These are phyloP conservation scores for Syzygium aromaticum DNA, from an alignment of 345 rosid species.

Conservation along the genomic window DNA sequence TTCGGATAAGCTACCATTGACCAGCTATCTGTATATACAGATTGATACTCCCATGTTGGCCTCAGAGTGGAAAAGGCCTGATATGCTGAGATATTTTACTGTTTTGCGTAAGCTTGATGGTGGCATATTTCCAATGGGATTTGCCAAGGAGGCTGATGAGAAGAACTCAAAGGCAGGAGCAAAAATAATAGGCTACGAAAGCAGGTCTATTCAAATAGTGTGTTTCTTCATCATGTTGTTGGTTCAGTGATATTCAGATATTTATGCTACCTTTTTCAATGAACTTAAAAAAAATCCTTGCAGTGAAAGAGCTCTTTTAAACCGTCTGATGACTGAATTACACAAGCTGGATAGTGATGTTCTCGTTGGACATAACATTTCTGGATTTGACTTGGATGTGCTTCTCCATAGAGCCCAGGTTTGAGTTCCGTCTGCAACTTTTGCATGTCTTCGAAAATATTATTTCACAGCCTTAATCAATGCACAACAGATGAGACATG, in stretches of 20 bases:
- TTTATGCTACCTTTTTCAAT: conserved; percentile 1
- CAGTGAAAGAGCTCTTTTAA: conserved; percentile 95
- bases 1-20: neutral
- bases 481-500: neutral
- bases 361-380: conserved; percentile 94
- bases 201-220: conserved; percentile 41
- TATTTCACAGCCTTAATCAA: neutral
- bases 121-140: conserved; percentile 93
- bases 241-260: neutral
- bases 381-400: conserved; percentile 96
- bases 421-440: neutral
- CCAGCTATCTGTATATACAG: conserved; percentile 35
- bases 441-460: neutral
- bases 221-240: neutral
- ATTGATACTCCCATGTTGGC: conserved; percentile 89
- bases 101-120: conserved; percentile 93
- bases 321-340: conserved; percentile 78
- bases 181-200: conserved; percentile 64
- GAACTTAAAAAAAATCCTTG: conserved; percentile 11
- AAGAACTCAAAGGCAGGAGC: conserved; percentile 76
- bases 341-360: conserved; percentile 88
- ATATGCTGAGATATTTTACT: conserved; percentile 75
- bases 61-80: conserved; percentile 80
- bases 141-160: conserved; percentile 72
- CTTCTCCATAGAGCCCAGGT: conserved; percentile 95